These are phyloP conservation scores for Lanmaoa pseudosensibilis DNA, from an alignment of 768 basidiomycete genomes.

Conservation along the genomic window DNA sequence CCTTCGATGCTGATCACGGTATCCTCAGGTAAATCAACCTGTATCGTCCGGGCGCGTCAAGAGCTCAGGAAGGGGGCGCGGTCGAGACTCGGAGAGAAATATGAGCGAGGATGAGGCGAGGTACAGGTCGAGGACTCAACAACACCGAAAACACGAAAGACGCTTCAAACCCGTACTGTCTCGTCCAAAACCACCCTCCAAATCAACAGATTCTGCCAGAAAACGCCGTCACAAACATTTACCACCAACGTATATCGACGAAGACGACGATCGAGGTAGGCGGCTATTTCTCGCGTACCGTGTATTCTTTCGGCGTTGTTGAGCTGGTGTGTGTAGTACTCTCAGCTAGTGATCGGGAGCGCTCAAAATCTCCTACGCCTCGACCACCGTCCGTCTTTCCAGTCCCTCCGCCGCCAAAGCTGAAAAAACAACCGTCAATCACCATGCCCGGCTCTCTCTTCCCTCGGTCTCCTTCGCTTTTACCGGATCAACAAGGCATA, in stretches of 20 bases:
- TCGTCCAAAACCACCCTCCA: constrained; percentile 23
- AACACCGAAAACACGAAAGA: constrained; percentile 10
- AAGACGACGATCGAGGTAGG: constrained; percentile 25
- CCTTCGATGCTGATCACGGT: constrained; percentile 4
- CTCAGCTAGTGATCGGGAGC: constrained; percentile 22
- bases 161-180: constrained; percentile 3
- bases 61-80: constrained; percentile 5
- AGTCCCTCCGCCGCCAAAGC: constrained; percentile 34
- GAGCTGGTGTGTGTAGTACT: constrained; percentile 18
- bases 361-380: constrained; percentile 20
- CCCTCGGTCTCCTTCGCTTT: constrained; percentile 67
- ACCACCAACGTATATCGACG: neutral
- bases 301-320: neutral
- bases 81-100: constrained; percentile 10
- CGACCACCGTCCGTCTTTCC: constrained; percentile 9
- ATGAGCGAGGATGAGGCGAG: constrained; percentile 14
- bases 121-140: constrained; percentile 7
- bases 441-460: constrained; percentile 83
- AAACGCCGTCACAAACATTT: constrained; percentile 1
- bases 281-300: neutral
- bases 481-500: constrained; percentile 38
- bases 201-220: constrained; percentile 14
- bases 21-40: constrained; percentile 18
- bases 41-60: constrained; percentile 13
- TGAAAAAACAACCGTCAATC: constrained; percentile 39